Base-by-base conservation (phyloP, 768 basidiomycete genomes). In the Kwoniella dejecticola region DNA sequence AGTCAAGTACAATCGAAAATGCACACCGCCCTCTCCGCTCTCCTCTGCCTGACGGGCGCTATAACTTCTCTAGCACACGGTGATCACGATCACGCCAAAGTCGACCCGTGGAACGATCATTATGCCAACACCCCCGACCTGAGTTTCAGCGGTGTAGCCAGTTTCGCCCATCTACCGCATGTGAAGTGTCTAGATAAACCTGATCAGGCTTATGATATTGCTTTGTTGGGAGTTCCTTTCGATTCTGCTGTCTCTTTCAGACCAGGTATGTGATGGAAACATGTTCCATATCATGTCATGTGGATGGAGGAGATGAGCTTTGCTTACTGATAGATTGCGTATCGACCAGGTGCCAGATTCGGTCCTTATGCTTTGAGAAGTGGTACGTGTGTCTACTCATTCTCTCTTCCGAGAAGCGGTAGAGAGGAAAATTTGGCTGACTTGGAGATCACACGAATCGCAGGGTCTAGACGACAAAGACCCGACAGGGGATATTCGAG, bases 101-200 rank as follows among this genome's bases (percentile, higher is more conserved):
- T 57, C 41, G 69, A 70, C 44, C 69, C 69, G 17, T 70, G 69
- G 69, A 58, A 46, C 24, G 54, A 54, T 27, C 27, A 64, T 26
- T 70, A 61, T 45, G 62, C 58, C 42, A 47, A 61, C 27, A 61
- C 62, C 0, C 81, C 83, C 19, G 90, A 93, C 78, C 85, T 87
- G 41, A 77, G 82, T 4, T 94, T 90, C 81, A 85, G 88, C 5
- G 91, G 92, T 0, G 88, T 90, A 29, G 82, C 89, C 15, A 83
- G 89, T 0, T 95, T 94, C 81, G 88, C 90, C 19, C 91, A 91
- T 70, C 80, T 90, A 13, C 87, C 89, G 1, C 91, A 90, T 74
- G 68, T 81, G 7, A 84, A 84, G 36, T 91, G 90, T 72, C 81
- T 91, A 38, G 86, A 89, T 63, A 82, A 87, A 64, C 81, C 82